phyloP scores from a whole-genome alignment of 257 asterid genomes.

The Coffea eugenioides region DNA sequence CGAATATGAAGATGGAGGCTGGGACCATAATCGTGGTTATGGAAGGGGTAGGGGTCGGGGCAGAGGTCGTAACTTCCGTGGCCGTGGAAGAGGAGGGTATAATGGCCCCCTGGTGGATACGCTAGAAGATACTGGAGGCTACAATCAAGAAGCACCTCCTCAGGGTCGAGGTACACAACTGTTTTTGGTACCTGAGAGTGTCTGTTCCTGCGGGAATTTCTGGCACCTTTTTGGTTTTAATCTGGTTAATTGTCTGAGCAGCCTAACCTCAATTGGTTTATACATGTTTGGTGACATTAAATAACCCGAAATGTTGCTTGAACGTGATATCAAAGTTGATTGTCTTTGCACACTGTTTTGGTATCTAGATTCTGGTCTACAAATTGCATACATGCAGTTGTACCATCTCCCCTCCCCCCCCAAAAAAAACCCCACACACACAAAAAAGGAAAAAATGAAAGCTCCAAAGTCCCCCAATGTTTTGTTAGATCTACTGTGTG shows the following conservation, averaged over 20 bases:
- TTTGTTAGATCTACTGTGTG: not conserved
- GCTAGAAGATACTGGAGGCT: slow-evolving; percentile 58
- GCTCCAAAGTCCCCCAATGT: too few relatives aligned
- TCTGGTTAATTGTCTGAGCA: not conserved
- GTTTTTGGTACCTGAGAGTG: not conserved
- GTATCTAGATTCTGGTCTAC: not conserved
- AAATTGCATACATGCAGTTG: not conserved
- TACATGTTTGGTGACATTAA: not conserved
- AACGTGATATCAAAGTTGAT: not conserved
- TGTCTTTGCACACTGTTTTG: not conserved
- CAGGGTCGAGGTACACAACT: slow-evolving; percentile 35
- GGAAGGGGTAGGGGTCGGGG: slow-evolving; percentile 87
- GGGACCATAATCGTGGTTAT: slow-evolving; percentile 53
- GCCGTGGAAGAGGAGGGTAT: slow-evolving; percentile 87
- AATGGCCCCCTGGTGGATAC: slow-evolving; percentile 52
- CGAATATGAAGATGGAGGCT: slow-evolving; percentile 83
- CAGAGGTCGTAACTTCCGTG: slow-evolving; percentile 67
- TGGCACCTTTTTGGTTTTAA: not conserved
- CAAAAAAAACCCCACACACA: too few relatives aligned
- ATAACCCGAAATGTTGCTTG: not conserved
- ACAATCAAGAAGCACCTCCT: slow-evolving; percentile 62
- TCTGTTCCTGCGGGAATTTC: not conserved
- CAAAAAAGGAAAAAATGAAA: too few relatives aligned
- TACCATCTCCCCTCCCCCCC: not conserved
- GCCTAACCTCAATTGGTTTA: not conserved